Evolutionary conservation across 805 yeast genomes (phyloP), one percentile per base, ranked within the genome.

Genomic region (Candida fluviatilis): DNA sequence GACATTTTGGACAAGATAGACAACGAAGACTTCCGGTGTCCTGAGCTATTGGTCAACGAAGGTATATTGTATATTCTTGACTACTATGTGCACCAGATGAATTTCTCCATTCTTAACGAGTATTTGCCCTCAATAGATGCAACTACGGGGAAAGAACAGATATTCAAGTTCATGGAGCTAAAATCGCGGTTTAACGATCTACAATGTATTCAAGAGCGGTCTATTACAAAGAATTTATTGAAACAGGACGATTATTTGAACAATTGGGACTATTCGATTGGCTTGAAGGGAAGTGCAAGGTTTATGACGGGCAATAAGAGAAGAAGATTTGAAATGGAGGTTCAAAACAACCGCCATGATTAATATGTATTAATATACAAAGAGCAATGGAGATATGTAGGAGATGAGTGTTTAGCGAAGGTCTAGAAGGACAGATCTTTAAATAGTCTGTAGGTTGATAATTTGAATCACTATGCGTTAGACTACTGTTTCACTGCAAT

Each of bases 1-100:
- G 49, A 44, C 3, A 55, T 57, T 6, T 50, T 64, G 34, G 70
- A 64, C 21, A 47, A 48, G 19, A 53, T 64, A 35, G 68, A 61
- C 41, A 56, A 60, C 36, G 59, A 54, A 45, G 69, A 63, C 33
- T 68, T 69, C 52, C 52, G 58, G 30, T 65, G 71, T 42, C 71
- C 73, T 2, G 73, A 68, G 41, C 43, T 60, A 7, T 55, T 69
- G 42, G 73, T 69, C 12, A 69, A 69, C 38, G 73, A 78, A 45
- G 79, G 79, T 1, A 67, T 80, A 29, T 62, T 75, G 26, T 82
- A 78, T 41, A 60, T 82, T 5, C 60, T 82, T 34, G 81, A 80
- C 46, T 74, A 75, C 47, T 83, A 79, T 50, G 73, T 80, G 38
- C 78, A 80, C 51, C 71, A 73, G 46, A 73, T 71, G 56, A 74